A percentile compares a stretch with the other conserved stretches of the same genome.
phyloP scores from a whole-genome alignment of 768 basidiomycete genomes.

The Amanita pseudoporphyria region DNA sequence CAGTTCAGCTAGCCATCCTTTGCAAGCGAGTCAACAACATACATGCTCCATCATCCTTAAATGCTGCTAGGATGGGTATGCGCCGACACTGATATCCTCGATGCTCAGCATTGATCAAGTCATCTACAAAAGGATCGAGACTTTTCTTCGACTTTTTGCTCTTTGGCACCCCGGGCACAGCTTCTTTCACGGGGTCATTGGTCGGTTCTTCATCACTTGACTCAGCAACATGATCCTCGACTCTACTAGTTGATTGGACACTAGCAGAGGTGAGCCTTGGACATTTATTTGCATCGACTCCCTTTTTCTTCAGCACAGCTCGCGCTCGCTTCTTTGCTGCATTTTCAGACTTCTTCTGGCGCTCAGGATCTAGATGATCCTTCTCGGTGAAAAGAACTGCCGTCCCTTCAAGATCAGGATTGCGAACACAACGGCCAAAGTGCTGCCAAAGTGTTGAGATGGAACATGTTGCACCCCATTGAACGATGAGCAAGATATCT shows the following conservation, averaged over 20 bases:
- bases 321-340: not conserved
- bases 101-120: not conserved
- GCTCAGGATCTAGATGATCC: slow-evolving; percentile 7
- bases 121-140: not conserved
- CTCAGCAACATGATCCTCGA: not conserved
- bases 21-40: not conserved
- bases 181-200: no score
- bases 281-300: not conserved
- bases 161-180: not conserved
- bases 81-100: not conserved
- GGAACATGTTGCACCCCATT: slow-evolving; percentile 16
- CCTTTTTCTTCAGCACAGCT: not conserved
- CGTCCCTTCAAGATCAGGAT: slow-evolving; percentile 6
- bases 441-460: slow-evolving; percentile 20
- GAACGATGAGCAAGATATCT: slow-evolving; percentile 22
- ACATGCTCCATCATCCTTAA: not conserved
- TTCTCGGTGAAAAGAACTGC: slow-evolving; percentile 16
- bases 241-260: not conserved
- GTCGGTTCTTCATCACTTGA: not conserved
- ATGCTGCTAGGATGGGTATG: not conserved
- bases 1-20: no score
- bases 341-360: not conserved
- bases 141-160: not conserved
- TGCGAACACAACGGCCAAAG: slow-evolving; percentile 18
- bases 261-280: not conserved